Base-by-base conservation (phyloP, 1,284 basidiomycete genomes). In the Inonotus obliquus region DNA sequence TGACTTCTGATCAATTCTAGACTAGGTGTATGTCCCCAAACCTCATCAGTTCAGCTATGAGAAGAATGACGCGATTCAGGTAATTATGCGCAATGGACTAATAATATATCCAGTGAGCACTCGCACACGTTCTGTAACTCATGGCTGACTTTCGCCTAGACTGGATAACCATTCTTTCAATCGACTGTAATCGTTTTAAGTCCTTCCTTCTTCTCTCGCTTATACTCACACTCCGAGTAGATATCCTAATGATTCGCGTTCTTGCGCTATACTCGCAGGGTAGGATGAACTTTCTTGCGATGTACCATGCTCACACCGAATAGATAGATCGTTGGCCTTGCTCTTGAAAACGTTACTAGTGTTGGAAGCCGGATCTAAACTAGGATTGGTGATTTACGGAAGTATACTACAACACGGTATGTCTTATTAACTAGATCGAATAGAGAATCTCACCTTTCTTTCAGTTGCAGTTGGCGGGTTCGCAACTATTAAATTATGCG, bases 201-300 rank as follows among this genome's bases (percentile, higher is more conserved):
- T n/a, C n/a, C n/a, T n/a, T n/a, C n/a, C 23, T 9, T 29, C 32
- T 32, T 4, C 9, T 4, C 9, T 45, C 17, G 25, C 11, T 35
- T 32, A 10, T 10, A n/a, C 32, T 32, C 32, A 32, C 9, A 32
- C 4, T 32, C 4, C 25, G 27, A n/a, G 32, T 23, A 55, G 54
- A 55, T 23, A 55, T 55, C 23, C 37, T 55, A 2, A 55, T 55
- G 54, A n/a, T 55, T 29, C 54, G 54, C 2, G 54, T 55, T 6
- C 54, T 55, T 39, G 54, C 54, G 23, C 54, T 55, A 4, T 39
- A 44, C n/a, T 11, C 19, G 3, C 37, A 55, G 9, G 37, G 54
- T 55, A 39, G 32, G 54, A 2, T 32, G 35, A 17, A 35, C 13
- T 32, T n/a, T 4, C 32, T 32, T 32, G 32, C 10, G 17, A 54